These are phyloP conservation scores for Biscogniauxia marginata DNA, from an alignment of 2,329 filamentous ascomycete species.

Conservation along the genomic window DNA sequence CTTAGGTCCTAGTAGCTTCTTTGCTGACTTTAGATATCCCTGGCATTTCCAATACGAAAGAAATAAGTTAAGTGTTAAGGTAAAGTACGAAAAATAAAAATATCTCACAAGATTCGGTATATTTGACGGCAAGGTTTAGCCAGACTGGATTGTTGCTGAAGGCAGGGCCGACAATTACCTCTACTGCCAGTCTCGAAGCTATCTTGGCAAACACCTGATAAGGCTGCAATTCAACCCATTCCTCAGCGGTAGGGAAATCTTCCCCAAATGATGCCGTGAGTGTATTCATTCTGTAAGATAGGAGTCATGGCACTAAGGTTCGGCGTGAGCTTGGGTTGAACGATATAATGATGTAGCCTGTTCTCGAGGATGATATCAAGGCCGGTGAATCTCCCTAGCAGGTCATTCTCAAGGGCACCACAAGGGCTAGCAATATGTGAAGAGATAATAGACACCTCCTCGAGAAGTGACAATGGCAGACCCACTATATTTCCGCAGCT, in stretches of 20 bases:
- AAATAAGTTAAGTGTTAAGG: background rate
- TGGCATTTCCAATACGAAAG: constrained; percentile 1
- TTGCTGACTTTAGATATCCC: background rate
- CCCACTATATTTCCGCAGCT: too few relatives aligned
- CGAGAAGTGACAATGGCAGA: background rate
- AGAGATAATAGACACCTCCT: constrained; percentile 3
- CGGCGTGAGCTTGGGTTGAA: constrained; percentile 10
- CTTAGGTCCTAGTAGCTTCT: constrained; percentile 1
- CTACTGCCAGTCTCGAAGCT: background rate
- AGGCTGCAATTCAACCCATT: constrained; percentile 8
- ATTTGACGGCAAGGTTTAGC: background rate
- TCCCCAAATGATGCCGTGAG: background rate
- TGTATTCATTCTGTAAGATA: background rate
- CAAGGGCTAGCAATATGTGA: background rate
- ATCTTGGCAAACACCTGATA: background rate
- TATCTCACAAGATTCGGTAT: constrained; percentile 7
- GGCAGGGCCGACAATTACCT: background rate
- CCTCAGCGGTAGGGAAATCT: background rate
- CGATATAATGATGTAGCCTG: constrained; percentile 5
- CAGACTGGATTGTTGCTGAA: background rate
- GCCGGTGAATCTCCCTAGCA: constrained; percentile 3
- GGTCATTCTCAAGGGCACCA: constrained; percentile 1
- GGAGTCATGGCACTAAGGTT: background rate
- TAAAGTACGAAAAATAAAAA: constrained; percentile 3
- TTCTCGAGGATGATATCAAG: constrained; percentile 4